Conservation (phyloP, 2,329 filamentous ascomycete species). For the Penicillium concentricum region DNA sequence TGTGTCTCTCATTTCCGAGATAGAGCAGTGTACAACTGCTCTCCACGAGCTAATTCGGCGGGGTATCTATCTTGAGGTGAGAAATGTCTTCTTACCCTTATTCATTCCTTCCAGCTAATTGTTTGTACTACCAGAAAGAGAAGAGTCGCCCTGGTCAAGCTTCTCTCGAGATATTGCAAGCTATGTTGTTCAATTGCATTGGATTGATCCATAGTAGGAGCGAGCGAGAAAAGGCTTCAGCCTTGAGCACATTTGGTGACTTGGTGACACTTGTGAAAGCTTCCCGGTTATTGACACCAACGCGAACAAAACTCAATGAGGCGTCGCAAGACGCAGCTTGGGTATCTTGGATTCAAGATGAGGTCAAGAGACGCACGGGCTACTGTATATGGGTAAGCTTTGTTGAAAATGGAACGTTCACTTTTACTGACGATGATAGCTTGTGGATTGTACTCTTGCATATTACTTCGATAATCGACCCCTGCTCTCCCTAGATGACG, state of each 20-base stretch:
- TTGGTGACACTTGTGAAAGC: slow-evolving; percentile 27
- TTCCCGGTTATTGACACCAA: slow-evolving; percentile 22
- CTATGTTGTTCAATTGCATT: slow-evolving; percentile 34
- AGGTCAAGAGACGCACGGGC: slow-evolving; percentile 39
- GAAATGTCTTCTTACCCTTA: background rate
- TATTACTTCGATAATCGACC: slow-evolving; percentile 40
- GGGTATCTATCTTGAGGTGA: slow-evolving; percentile 38
- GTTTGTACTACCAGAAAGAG: slow-evolving; percentile 25
- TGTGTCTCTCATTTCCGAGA: slow-evolving; percentile 27
- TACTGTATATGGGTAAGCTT: slow-evolving; percentile 46
- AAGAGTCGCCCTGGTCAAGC: slow-evolving; percentile 11
- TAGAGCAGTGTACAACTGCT: slow-evolving; percentile 31
- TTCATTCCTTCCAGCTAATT: background rate
- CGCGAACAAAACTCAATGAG: slow-evolving; percentile 1
- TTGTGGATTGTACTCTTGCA: slow-evolving; percentile 44
- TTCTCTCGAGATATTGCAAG: slow-evolving; percentile 33
- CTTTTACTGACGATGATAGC: slow-evolving; percentile 23
- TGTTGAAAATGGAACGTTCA: background rate
- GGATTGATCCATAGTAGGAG: slow-evolving; percentile 30
- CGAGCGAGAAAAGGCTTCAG: slow-evolving; percentile 25
- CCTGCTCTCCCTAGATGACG: slow-evolving; percentile 42
- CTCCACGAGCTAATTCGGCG: slow-evolving; percentile 46
- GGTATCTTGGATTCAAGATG: slow-evolving; percentile 39
- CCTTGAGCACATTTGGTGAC: slow-evolving; percentile 29
- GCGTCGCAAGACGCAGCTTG: slow-evolving; percentile 25